phyloP scores from a whole-genome alignment of 257 asterid genomes.

The Solanum sejunctum region DNA sequence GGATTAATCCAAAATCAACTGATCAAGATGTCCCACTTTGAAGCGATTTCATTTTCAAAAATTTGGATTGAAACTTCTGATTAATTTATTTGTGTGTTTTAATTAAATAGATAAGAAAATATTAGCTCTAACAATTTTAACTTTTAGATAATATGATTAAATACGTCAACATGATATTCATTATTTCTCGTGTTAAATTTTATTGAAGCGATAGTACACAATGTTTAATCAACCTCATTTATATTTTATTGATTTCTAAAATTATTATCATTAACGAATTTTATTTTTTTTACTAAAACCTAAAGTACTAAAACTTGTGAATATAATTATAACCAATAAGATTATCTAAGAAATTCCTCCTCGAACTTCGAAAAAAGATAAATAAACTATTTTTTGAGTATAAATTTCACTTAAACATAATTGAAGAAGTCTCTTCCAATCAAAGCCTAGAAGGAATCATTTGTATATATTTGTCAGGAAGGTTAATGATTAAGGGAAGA shows the following conservation, averaged over 20 bases:
- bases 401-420: not conserved
- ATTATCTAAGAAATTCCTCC: not conserved
- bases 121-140: too few species aligned
- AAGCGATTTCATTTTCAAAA: not conserved
- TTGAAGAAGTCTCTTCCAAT: conserved; percentile 21
- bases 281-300: not conserved
- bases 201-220: not conserved
- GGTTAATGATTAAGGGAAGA: conserved; percentile 20
- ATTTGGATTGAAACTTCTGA: not conserved
- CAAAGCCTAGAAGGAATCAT: conserved; percentile 25
- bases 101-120: too few species aligned
- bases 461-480: not conserved
- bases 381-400: not conserved
- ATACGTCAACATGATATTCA: not conserved
- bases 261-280: not conserved
- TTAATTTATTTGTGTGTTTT: not conserved
- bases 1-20: not conserved
- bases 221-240: not conserved
- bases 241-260: not conserved
- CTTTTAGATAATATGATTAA: too few species aligned
- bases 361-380: not conserved
- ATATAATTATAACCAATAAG: not conserved
- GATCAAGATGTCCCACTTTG: not conserved
- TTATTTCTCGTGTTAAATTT: not conserved
- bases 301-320: not conserved